Evolutionary conservation across 208 protist species (phyloP), one percentile per base, ranked within the genome.

Genomic region (Phytomonas francai): DNA sequence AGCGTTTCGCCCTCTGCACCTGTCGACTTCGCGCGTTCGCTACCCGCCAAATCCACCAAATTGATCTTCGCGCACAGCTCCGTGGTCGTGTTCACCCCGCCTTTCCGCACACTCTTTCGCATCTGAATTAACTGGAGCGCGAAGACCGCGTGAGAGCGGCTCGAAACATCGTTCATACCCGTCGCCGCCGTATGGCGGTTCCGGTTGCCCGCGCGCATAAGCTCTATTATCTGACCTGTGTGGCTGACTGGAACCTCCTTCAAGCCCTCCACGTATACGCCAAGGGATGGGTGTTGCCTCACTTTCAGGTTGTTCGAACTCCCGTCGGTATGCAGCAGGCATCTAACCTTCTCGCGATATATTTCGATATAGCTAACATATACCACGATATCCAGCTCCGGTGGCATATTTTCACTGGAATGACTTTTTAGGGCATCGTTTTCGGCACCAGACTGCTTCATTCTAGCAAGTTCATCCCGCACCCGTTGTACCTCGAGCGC

Each of bases 61-160:
- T 96, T 95, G 70, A 94, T 87, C 49, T 86, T 88, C 4, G 82
- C 65, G 1, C 86, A 74, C 5, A 91, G 66, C 61, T 89, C 81
- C 7, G 80, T 91, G 30, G 78, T 78, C 22, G 65, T 66, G 16
- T 49, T 67, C 25, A 19, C 49, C 7, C 68, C 80, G 25, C 68
- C 57, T 28, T 72, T 72, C 59, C 76, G 74, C 45, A 58, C 57
- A 12, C 29, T 51, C 12, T 42, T 73, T 25, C 72, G 68, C 54
- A 79, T 79, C 65, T 92, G 85, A 16, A 91, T 36, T 14, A 97
- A 63, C 49, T 80, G 76, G 36, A 99, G 77, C 3, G 87, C 68
- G 72, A 99, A 98, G 59, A 99, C 97, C 30, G 97, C 97, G 78
- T 99, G 98, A 3, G 97, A 98, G 33, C 98, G 84, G 61, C 86